Base-by-base conservation (phyloP, 345 rosid species). In the Camelina sativa region DNA sequence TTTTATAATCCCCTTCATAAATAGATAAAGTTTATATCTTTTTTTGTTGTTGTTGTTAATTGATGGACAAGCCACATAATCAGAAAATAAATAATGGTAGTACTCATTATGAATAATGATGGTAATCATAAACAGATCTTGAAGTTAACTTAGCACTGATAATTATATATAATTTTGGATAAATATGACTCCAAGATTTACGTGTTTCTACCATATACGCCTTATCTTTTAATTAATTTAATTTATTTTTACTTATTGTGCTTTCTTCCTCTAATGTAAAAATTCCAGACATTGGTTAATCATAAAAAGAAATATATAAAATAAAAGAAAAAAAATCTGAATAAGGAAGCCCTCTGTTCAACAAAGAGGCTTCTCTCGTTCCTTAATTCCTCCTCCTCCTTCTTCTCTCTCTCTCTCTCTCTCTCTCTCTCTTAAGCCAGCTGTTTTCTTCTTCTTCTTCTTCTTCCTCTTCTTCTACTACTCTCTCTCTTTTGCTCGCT, bases 401-500 rank as follows among this genome's bases (percentile, higher is more conserved):
- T 3, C 3, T 23, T 25, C 28, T 2, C 34, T 43, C n/a, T 12
- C 34, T 43, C n/a, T 12, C 34, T 43, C n/a, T 12, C 34, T 43
- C n/a, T 12, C n/a, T 23, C 34, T 15, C 37, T 25, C 34, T 43
- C n/a, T 12, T 11, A 30, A 51, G 77, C 74, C 77, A 66, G 77
- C 77, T 72, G 69, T 72, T 66, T 76, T 43, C 77, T 57, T 65
- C 81, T 71, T 71, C 80, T 9, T 34, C 76, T 1, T 64, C 20
- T 16, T 47, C 51, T 2, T 46, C 52, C 13, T 47, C 23, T 76
- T 70, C 64, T 15, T 37, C 64, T 32, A 41, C 57, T 34, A 32
- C 60, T 60, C 53, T 75, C 51, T 73, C 30, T 28, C 30, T 28
- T 25, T 65, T 35, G 44, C 55, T 59, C 74, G 47, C 57, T 69